phyloP scores from a whole-genome alignment of 305 asterid genomes.

The Fraxinus latifolia region DNA sequence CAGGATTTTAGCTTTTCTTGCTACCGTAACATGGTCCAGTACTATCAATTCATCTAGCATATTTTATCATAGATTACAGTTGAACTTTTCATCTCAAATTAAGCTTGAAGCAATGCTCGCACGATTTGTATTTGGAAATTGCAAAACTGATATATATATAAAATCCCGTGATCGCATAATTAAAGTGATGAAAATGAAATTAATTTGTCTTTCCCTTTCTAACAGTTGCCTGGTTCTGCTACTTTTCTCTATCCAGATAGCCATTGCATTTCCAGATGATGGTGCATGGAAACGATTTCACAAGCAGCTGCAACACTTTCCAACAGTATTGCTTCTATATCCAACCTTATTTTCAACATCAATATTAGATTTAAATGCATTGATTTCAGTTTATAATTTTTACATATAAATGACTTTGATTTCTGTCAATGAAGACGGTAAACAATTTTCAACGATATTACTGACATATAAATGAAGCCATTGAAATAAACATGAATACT shows the following conservation, averaged over 20 bases:
- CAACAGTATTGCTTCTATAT: constrained; percentile 56
- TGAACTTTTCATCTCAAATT: not conserved
- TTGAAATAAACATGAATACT: not conserved
- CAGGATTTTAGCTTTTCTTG: not conserved
- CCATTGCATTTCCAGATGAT: constrained; percentile 96
- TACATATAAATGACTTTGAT: not conserved
- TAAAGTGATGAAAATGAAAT: not conserved
- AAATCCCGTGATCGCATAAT: not conserved
- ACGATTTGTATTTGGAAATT: not conserved
- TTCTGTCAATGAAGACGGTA: not conserved
- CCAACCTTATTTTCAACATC: not conserved
- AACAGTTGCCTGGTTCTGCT: constrained; percentile 8
- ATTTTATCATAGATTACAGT: not conserved
- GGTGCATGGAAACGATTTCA: constrained; percentile 99
- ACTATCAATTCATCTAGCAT: not conserved
- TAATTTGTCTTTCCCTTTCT: not conserved
- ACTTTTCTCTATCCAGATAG: constrained; percentile 51
- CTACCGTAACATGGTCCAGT: not conserved
- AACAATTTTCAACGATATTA: not conserved
- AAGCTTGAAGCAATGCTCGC: not conserved
- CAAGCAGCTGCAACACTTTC: constrained; percentile 98
- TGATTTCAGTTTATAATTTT: constrained; percentile 1
- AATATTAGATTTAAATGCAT: not conserved
- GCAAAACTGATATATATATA: not conserved
- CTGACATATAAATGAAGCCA: not conserved